phyloP scores from a whole-genome alignment of 169 alveolate species.

The Perkinsus marinus region DNA sequence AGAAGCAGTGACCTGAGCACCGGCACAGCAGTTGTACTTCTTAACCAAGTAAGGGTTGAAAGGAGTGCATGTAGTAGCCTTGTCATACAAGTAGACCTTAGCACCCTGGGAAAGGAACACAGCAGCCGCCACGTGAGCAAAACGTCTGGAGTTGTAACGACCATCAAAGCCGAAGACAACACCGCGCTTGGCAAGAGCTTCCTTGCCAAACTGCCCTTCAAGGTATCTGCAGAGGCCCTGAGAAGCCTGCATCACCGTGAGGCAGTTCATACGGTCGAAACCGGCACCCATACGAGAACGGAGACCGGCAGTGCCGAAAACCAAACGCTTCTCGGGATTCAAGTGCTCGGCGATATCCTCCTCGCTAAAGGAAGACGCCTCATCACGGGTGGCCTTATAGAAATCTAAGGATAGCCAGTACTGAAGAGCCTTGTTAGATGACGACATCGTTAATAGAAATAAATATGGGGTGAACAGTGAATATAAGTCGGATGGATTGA shows the following conservation, averaged over 20 bases:
- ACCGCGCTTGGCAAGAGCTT: conserved; percentile 40
- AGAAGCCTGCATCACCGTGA: conserved; percentile 55
- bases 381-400: background rate
- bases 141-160: conserved; percentile 54
- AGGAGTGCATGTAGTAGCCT: conserved; percentile 48
- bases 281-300: conserved; percentile 62
- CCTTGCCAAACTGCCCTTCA: conserved; percentile 35
- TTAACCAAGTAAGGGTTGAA: conserved; percentile 50
- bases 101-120: conserved; percentile 50
- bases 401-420: background rate
- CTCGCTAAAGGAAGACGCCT: background rate
- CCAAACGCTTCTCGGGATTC: conserved; percentile 11
- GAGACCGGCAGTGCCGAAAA: conserved; percentile 58
- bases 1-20: conserved; percentile 66
- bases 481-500: background rate
- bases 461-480: background rate
- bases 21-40: conserved; percentile 39
- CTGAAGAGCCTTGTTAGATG: background rate
- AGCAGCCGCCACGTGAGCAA: conserved; percentile 60
- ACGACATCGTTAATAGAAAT: background rate
- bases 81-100: conserved; percentile 35
- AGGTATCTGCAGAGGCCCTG: conserved; percentile 59
- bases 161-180: conserved; percentile 62
- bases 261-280: conserved; percentile 50
- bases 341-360: background rate